Evolutionary conservation across 1,139 yeast genomes (phyloP).

Genomic region (Geotrichum reessii): DNA sequence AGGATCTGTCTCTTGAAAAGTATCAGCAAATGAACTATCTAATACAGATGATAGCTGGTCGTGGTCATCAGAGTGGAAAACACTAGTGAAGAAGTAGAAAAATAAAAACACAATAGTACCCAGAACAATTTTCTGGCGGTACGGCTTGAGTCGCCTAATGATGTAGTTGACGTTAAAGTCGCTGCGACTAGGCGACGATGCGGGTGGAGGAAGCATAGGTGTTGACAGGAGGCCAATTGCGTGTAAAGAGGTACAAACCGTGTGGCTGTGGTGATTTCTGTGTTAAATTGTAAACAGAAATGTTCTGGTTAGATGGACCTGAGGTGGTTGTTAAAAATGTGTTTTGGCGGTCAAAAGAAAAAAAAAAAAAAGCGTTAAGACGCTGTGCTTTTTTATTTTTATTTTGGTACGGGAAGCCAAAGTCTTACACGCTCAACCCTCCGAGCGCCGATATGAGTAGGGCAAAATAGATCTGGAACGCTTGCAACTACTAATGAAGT

Average conservation of each 20-base stretch:
- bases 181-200: slow-evolving; percentile 13
- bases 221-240: background rate
- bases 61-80: slow-evolving; percentile 3
- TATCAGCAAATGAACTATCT: background rate
- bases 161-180: slow-evolving; percentile 5
- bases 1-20: background rate
- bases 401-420: too few relatives aligned
- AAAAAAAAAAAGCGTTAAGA: background rate
- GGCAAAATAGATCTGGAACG: background rate
- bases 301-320: background rate
- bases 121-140: slow-evolving; percentile 6
- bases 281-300: background rate
- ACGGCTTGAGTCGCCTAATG: slow-evolving; percentile 1
- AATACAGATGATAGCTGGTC: background rate
- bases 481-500: background rate
- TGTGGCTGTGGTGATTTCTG: background rate
- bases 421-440: background rate
- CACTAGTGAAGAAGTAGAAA: slow-evolving; percentile 10
- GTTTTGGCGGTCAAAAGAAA: background rate
- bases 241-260: background rate
- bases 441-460: background rate
- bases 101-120: slow-evolving; percentile 3
- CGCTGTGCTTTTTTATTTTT: too few relatives aligned
- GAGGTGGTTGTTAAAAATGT: background rate
- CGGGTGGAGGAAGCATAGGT: slow-evolving; percentile 14